phyloP scores from a whole-genome alignment of 768 basidiomycete species.

The Tulasnella sp. region DNA sequence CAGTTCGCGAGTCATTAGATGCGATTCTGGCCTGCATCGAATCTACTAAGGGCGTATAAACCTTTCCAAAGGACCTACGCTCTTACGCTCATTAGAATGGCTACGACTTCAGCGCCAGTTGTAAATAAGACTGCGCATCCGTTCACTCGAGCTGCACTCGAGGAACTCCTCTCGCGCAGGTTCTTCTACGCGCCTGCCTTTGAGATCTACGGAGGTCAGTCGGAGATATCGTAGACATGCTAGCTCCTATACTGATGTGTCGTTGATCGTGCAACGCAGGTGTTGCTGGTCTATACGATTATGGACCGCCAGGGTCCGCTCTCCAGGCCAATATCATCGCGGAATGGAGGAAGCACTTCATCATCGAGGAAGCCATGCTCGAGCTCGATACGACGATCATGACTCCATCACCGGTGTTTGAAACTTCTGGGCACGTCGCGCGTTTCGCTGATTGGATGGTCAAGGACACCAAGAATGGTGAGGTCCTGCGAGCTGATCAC shows the following conservation, averaged over 20 bases:
- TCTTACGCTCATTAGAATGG: not conserved
- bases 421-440: constrained; percentile 94
- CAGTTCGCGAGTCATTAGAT: too few relatives aligned
- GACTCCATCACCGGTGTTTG: constrained; percentile 89
- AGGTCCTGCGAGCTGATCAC: constrained; percentile 94
- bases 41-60: too few relatives aligned
- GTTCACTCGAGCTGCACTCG: constrained; percentile 80
- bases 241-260: not conserved
- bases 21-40: too few relatives aligned
- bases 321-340: constrained; percentile 94
- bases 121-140: constrained; percentile 76
- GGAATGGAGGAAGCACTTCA: constrained; percentile 96
- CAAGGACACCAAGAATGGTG: constrained; percentile 88
- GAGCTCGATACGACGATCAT: constrained; percentile 98
- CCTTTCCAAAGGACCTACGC: too few relatives aligned
- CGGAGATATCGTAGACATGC: too few relatives aligned
- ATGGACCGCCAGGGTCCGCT: constrained; percentile 90
- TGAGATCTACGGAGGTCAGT: constrained; percentile 94
- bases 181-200: constrained; percentile 99
- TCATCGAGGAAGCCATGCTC: constrained; percentile 96
- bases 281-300: constrained; percentile 95
- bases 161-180: constrained; percentile 73
- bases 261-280: constrained; percentile 37
- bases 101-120: not conserved
- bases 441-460: constrained; percentile 99